Conservation (phyloP, 2,329 filamentous ascomycete genomes). For the Curvularia spicifera region DNA sequence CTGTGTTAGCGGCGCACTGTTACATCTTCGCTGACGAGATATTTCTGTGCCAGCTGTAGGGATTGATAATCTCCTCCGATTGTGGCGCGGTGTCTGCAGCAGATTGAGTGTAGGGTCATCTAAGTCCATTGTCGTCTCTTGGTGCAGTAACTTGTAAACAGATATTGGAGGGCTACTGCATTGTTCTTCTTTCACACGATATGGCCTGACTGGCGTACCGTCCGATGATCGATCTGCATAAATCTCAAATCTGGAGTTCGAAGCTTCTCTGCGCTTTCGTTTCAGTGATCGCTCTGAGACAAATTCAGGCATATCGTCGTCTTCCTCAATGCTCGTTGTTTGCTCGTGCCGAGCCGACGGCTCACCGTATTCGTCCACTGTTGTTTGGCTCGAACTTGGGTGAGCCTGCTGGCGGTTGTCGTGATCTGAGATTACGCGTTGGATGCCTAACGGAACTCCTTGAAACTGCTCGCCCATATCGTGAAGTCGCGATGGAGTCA, state of each 20-base stretch:
- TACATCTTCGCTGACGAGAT: slow-evolving; percentile 37
- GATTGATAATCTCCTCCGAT: slow-evolving; percentile 13
- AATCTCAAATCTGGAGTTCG: slow-evolving; percentile 24
- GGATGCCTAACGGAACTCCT: neutral
- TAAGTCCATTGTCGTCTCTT: slow-evolving; percentile 54
- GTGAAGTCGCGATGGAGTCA: neutral
- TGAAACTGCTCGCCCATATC: neutral
- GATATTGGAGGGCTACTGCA: slow-evolving; percentile 40
- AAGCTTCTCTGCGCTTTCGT: slow-evolving; percentile 46
- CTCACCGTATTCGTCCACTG: slow-evolving; percentile 45
- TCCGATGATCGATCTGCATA: slow-evolving; percentile 33
- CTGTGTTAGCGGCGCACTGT: slow-evolving; percentile 36
- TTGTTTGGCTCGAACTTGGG: slow-evolving; percentile 55
- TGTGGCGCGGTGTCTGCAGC: slow-evolving; percentile 41
- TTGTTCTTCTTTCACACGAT: slow-evolving; percentile 51
- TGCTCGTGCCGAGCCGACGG: slow-evolving; percentile 17
- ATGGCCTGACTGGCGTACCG: slow-evolving; percentile 40
- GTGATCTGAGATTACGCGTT: neutral
- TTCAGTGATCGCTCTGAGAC: slow-evolving; percentile 54
- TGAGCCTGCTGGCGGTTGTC: slow-evolving; percentile 16
- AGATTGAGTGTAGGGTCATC: slow-evolving; percentile 46
- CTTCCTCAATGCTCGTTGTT: slow-evolving; percentile 23
- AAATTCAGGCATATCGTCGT: slow-evolving; percentile 52
- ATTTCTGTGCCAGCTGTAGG: slow-evolving; percentile 21
- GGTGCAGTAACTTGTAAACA: slow-evolving; percentile 33